Conservation (phyloP, 1,139 yeast species). For the Sugiyamaella pinicola region DNA sequence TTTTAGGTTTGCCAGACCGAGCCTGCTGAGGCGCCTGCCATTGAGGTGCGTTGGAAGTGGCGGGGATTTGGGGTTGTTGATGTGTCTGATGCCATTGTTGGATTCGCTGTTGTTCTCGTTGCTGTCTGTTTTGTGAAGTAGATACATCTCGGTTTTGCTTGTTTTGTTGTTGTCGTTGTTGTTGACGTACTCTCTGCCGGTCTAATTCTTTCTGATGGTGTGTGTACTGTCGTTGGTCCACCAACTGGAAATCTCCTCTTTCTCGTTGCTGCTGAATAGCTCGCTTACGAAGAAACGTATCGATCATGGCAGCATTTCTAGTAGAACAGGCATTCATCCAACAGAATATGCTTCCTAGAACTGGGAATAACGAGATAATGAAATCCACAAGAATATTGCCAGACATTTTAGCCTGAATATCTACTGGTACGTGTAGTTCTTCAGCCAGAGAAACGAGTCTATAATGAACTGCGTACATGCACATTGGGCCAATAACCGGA, state of each 20-base stretch:
- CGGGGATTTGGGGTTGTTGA: slow-evolving; percentile 10
- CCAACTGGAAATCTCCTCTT: slow-evolving; percentile 31
- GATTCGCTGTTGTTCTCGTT: neutral
- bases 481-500: slow-evolving; percentile 79
- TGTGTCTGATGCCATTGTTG: slow-evolving; percentile 10
- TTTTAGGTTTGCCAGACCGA: slow-evolving; percentile 1
- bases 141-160: slow-evolving; percentile 3
- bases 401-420: slow-evolving; percentile 65
- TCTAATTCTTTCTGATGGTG: slow-evolving; percentile 16
- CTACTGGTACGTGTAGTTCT: slow-evolving; percentile 59
- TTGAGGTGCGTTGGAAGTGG: slow-evolving; percentile 7
- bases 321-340: slow-evolving; percentile 91
- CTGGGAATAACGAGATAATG: slow-evolving; percentile 72
- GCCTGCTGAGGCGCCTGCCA: slow-evolving; percentile 16
- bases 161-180: slow-evolving; percentile 1
- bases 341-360: slow-evolving; percentile 71
- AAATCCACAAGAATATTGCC: slow-evolving; percentile 74
- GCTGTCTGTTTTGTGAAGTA: neutral
- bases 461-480: slow-evolving; percentile 77
- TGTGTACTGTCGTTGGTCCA: slow-evolving; percentile 20
- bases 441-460: slow-evolving; percentile 64
- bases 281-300: slow-evolving; percentile 39
- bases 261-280: slow-evolving; percentile 26
- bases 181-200: slow-evolving; percentile 8
- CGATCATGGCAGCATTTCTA: slow-evolving; percentile 78